Base-by-base conservation (phyloP, 2,329 filamentous ascomycete genomes). In the Beauveria caledonica region DNA sequence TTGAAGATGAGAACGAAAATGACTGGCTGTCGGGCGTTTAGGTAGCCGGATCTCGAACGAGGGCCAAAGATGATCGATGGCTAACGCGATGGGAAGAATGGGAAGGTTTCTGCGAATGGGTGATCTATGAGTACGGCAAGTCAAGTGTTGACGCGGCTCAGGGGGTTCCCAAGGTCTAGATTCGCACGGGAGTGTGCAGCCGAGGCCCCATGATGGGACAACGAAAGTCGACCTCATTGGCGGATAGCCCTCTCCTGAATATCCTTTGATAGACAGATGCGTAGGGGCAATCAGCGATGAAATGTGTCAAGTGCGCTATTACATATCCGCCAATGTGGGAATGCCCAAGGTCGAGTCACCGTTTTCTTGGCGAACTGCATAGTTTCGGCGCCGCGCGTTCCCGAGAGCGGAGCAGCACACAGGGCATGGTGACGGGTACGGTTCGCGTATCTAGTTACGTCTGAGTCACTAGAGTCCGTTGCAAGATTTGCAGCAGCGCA, bases 1-100 rank as follows among this genome's bases (percentile, higher is more conserved):
- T 92, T 67, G 90, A 96, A 70, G 33, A 17, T 15, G 33, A 52
- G 13, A 19, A 40, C 11, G 33, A 52, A 3, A 25, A 36, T 7
- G 13, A 25, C 29, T 40, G 19, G 21, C 3, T 39, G 33, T 23
- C 7, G 29, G 50, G 19, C n/a, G 11, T 40, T 13, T 5, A 17
- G 21, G 19, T 21, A 39, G 6, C 29, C 19, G 50, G 21, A 10
- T 40, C 50, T 25, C 13, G 50, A 23, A 52, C 50, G 3, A 25
- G 50, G 21, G 3, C 17, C 33, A 40, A 25, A 5, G 19, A 40
- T 52, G 5, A n/a, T 52, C 19, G 11, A 33, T 19, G 15, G 11
- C 29, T 7, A 40, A 13, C 23, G 19, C 39, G 50, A 33, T 11
- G 50, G 21, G 11, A 40, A 39, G 50, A 52, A 40, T 52, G 33